Percentiles rank a stretch among this genome's conserved stretches.
Conservation (phyloP, 768 basidiomycete species). For the Lepiota brunneoincarnata region DNA sequence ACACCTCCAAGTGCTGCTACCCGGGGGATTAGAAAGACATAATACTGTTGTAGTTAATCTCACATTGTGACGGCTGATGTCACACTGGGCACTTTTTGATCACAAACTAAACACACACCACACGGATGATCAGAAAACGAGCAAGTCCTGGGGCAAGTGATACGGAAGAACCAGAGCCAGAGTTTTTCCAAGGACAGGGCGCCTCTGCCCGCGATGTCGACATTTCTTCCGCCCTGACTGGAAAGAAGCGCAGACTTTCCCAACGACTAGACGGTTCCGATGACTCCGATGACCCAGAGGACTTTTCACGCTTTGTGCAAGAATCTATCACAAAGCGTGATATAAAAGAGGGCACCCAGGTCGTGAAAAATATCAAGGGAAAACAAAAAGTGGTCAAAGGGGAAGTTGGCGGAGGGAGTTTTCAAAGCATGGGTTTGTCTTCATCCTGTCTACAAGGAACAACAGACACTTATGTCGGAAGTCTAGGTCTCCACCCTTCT, state of each 20-base stretch:
- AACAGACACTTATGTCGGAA: not conserved
- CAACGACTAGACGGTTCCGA: constrained; percentile 17
- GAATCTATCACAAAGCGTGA: constrained; percentile 70
- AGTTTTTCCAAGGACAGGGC: not conserved
- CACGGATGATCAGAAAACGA: constrained; percentile 14
- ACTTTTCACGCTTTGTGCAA: constrained; percentile 62
- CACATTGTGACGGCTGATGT: constrained; percentile 4
- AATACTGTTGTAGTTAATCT: not conserved
- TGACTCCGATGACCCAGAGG: constrained; percentile 54
- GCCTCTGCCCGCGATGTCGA: constrained; percentile 40
- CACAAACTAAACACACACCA: not conserved
- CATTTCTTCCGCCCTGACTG: constrained; percentile 59
- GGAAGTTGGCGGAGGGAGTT: constrained; percentile 89
- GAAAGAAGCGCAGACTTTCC: constrained; percentile 36
- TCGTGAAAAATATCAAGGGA: constrained; percentile 76
- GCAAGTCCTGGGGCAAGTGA: constrained; percentile 9
- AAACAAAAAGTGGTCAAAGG: constrained; percentile 69
- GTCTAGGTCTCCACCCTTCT: constrained; percentile 76
- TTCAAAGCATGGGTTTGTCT: constrained; percentile 91
- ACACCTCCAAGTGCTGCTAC: not conserved
- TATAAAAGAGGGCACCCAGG: constrained; percentile 69
- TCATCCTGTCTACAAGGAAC: not conserved
- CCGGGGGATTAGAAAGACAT: constrained; percentile 4
- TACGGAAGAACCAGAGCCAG: constrained; percentile 6
- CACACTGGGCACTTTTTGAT: constrained; percentile 6